These are phyloP conservation scores for Cutaneotrichosporon sp. DNA, from an alignment of 1,284 basidiomycete genomes.

Conservation along the genomic window DNA sequence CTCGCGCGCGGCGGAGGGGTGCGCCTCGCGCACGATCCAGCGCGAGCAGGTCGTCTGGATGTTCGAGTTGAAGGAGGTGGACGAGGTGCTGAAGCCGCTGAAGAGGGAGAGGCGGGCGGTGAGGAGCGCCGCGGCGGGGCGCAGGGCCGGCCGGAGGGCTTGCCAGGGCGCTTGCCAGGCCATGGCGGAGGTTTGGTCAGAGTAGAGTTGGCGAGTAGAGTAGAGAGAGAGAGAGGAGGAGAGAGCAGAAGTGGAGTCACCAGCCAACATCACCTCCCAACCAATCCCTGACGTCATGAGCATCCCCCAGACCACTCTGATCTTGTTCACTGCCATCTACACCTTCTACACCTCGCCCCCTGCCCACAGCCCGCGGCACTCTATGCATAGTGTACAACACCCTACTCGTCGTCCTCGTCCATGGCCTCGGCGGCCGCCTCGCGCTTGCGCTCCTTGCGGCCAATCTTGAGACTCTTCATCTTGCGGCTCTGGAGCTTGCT, in stretches of 20 bases:
- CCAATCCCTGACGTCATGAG: too few species aligned
- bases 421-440: slow-evolving; percentile 7
- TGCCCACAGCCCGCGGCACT: not conserved
- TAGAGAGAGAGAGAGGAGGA: not conserved
- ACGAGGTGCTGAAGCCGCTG: not conserved
- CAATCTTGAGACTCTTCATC: slow-evolving; percentile 54
- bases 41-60: slow-evolving; percentile 26
- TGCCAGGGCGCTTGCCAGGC: too few species aligned
- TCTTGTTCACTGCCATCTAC: too few species aligned
- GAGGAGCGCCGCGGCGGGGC: not conserved
- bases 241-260: too few species aligned
- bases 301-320: too few species aligned
- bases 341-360: too few species aligned
- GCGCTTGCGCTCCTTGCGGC: slow-evolving; percentile 30
- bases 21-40: slow-evolving; percentile 38
- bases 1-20: slow-evolving; percentile 35
- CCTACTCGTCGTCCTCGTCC: slow-evolving; percentile 28
- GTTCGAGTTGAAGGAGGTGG: not conserved
- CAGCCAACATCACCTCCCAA: too few species aligned
- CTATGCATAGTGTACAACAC: slow-evolving; percentile 16
- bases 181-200: not conserved
- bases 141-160: slow-evolving; percentile 2
- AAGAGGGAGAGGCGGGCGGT: not conserved
- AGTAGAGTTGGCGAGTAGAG: too few species aligned
- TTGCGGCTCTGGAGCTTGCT: slow-evolving; percentile 67